Base-by-base conservation (phyloP, 805 yeast genomes). In the Lachancea dasiensis region DNA sequence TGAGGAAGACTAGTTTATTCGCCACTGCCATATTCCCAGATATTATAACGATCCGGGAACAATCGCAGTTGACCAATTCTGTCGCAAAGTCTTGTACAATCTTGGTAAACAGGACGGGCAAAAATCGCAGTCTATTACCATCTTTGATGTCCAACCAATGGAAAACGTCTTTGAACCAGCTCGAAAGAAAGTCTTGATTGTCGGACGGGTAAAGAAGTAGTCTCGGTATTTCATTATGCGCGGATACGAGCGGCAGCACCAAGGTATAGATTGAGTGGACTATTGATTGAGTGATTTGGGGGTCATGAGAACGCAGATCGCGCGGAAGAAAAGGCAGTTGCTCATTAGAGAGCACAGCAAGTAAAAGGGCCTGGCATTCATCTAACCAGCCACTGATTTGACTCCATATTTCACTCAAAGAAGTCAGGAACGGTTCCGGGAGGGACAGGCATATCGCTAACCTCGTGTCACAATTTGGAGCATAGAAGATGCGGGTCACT, bases 11-110 rank as follows among this genome's bases (percentile, higher is more conserved):
- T 38, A 77, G 57, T 49, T 75, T 75, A 47, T 76, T 77, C 1
- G 81, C 79, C 7, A 77, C 78, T 6, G 70, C 70, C 24, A 77
- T 74, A 49, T 77, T 77, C 11, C 77, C 72, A 0, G 82, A 75
- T 71, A 75, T 67, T 3, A 77, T 63, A 1, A 75, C 75, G 1
- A 77, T 63, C 30, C 81, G 62, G 6, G 72, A 63, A n/a, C 67
- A 54, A 28, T 64, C 69, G 7, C 45, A 37, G 22, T 52, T 52
- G 2, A 46, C 34, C 10, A 48, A 31, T 3, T 49, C 39, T 9
- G 50, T 48, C 11, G 46, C 47, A 20, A 48, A 56, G 24, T 54
- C 56, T 17, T 55, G 47, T 1, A 56, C 38, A 4, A 56, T 35
- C 22, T 52, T 53, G 4, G 63, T 57, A 27, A 59, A 34, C 9